Base-by-base conservation (phyloP, 257 asterid species). In the Solanum peruvianum region DNA sequence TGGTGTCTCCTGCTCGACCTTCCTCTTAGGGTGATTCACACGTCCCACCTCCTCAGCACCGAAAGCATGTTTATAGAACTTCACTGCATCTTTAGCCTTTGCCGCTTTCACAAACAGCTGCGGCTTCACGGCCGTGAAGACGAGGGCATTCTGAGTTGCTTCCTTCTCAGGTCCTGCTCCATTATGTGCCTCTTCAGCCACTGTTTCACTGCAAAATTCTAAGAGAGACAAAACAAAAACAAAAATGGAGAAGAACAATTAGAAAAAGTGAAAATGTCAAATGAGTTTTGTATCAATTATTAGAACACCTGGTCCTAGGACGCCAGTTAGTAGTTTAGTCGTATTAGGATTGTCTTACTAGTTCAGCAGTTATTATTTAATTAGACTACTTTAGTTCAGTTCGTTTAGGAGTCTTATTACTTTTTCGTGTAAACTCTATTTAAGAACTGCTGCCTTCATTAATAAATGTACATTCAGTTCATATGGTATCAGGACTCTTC, bases 41-140 rank as follows among this genome's bases (percentile, higher is more conserved):
- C 98, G 98, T 88, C 85, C 88, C 47, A 93, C 89, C 89, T 95
- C 99, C 93, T 93, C 98, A 37, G 98, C 98, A 14, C 98, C 98
- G 31, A 95, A 97, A 37, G 98, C 99, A 60, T 88, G 86, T 91
- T 95, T 97, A 92, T 89, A 95, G 91, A 97, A 95, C 92, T 67
- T 83, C 45, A 95, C 94, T 76, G 98, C 98, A 45, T 95, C 98
- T 88, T 42, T 91, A 0, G 94, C 98, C 88, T 92, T 94, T 7
- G 95, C 91, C 1, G 94, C 95, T 66, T 92, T 97, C 4, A 97
- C 93, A 64, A 89, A 95, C 58, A 96, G 89, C 93, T 92, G 91
- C 15, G 98, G 96, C 92, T 95, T 95, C 86, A 88, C 67, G 75
- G 93, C 90, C 77, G 92, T 25, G 86, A 92, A 94, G 2, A 56